Conservation (phyloP, 805 yeast species). For the Ogataea sp. region DNA sequence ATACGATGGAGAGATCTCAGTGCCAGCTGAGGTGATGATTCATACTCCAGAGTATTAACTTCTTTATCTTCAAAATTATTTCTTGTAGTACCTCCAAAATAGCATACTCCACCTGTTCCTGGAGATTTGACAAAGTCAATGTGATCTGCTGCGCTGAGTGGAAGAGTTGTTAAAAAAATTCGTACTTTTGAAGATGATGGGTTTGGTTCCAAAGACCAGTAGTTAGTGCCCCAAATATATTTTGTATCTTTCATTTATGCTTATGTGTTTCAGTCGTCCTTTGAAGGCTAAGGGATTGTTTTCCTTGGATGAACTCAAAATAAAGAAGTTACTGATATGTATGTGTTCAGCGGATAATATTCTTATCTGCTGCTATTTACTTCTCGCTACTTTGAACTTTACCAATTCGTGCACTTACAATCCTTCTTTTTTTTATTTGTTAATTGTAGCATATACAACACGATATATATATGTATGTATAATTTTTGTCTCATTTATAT, state of each 20-base stretch:
- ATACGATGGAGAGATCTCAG: conserved; percentile 26
- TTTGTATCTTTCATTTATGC: neutral
- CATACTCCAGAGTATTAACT: conserved; percentile 35
- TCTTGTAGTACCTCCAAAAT: conserved; percentile 44
- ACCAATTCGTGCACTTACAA: too few species aligned
- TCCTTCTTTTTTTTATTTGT: too few species aligned
- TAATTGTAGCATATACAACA: too few species aligned
- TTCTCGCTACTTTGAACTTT: too few species aligned
- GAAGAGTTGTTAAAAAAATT: conserved; percentile 18
- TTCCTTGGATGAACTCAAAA: neutral
- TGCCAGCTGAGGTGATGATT: conserved; percentile 37
- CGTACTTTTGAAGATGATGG: conserved; percentile 3
- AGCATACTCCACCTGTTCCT: conserved; percentile 39
- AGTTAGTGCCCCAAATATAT: neutral
- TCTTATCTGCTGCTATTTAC: neutral
- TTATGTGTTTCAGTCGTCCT: too few species aligned
- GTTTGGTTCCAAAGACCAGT: neutral
- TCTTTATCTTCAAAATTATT: conserved; percentile 32
- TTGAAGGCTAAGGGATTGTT: neutral
- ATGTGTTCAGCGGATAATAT: neutral
- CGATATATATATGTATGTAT: too few species aligned
- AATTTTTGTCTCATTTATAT: too few species aligned
- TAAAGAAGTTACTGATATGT: neutral
- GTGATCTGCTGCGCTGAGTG: conserved; percentile 12
- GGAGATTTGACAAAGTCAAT: conserved; percentile 33